A percentile compares a stretch with the other conserved stretches of the same genome.
Evolutionary conservation across 1,284 basidiomycete genomes (phyloP).

Genomic region (Wallemia mellicola): DNA sequence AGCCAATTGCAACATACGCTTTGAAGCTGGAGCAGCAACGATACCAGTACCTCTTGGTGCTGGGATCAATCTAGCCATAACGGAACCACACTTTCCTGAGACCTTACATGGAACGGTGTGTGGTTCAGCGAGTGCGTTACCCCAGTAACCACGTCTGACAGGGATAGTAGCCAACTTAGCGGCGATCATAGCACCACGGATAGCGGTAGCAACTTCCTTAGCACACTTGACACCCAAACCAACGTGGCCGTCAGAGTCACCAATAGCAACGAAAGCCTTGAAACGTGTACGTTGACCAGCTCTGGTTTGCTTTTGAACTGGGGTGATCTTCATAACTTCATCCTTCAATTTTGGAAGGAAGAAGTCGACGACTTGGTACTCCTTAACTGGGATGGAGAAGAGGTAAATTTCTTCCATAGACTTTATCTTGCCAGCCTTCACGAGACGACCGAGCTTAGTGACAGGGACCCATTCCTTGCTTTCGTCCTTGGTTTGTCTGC

Average conservation of each 20-base stretch:
- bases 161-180: constrained; percentile 86
- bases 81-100: constrained; percentile 91
- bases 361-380: constrained; percentile 90
- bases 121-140: constrained; percentile 87
- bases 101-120: constrained; percentile 99
- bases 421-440: constrained; percentile 99
- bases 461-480: constrained; percentile 45
- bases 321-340: constrained; percentile 99
- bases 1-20: constrained; percentile 69
- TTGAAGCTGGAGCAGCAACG: constrained; percentile 90
- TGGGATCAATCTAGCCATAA: constrained; percentile 97
- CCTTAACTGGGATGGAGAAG: constrained; percentile 97
- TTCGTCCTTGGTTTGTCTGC: background rate
- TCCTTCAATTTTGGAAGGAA: constrained; percentile 96
- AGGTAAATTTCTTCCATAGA: constrained; percentile 99
- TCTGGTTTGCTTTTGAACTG: constrained; percentile 98
- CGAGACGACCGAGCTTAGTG: constrained; percentile 95
- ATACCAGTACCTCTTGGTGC: constrained; percentile 97
- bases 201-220: constrained; percentile 98
- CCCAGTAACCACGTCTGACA: constrained; percentile 98
- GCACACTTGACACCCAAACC: constrained; percentile 99
- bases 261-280: constrained; percentile 99
- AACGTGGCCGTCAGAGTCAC: constrained; percentile 93
- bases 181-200: constrained; percentile 92
- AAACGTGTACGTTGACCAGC: constrained; percentile 98